Base-by-base conservation (phyloP, 495 filamentous ascomycete species). In the Aspergillus indologenus region DNA sequence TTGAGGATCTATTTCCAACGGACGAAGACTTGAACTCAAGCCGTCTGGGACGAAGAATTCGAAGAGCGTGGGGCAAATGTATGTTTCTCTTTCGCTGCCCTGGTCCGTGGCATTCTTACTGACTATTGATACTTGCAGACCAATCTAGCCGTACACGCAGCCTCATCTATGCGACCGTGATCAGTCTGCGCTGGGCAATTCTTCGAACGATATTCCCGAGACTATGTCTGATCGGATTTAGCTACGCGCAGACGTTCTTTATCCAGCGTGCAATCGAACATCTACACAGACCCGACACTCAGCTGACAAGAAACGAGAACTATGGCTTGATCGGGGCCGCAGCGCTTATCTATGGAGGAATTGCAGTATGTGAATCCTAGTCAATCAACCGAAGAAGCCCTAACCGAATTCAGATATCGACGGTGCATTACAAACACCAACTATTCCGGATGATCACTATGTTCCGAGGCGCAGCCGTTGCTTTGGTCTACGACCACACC, bases 391-490 rank as follows among this genome's bases (percentile, higher is more conserved):
- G 26, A n/a, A 29, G 26, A 12, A 0, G 19, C 40, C 31, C 45
- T 42, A 15, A 50, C 29, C 43, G n/a, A 21, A 15, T 18, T 12
- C 23, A 58, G 56, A 18, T 58, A 26, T 52, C 46, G 1, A 58
- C 22, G 21, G 47, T 51, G 5, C 47, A 45, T 20, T 58, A 58
- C 22, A 44, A 29, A 29, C 56, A 58, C 3, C n/a, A 42, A 12
- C 34, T 51, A 0, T 58, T 42, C 2, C 31, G 56, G 1, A n/a
- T 58, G 11, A 70, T 82, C 5, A 83, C 79, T 12, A 83, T 81
- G 75, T 65, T 74, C 11, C 71, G 85, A 17, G 83, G 81, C 2
- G 75, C 76, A 22, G 63, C 87, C 7, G 74, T 80, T 8, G 74
- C 72, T 4, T 69, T 81, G 40, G 73, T 87, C 21, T 85, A 82